These are phyloP conservation scores for Fusarium xyrophilum DNA, from an alignment of 2,329 filamentous ascomycete genomes.

Conservation along the genomic window DNA sequence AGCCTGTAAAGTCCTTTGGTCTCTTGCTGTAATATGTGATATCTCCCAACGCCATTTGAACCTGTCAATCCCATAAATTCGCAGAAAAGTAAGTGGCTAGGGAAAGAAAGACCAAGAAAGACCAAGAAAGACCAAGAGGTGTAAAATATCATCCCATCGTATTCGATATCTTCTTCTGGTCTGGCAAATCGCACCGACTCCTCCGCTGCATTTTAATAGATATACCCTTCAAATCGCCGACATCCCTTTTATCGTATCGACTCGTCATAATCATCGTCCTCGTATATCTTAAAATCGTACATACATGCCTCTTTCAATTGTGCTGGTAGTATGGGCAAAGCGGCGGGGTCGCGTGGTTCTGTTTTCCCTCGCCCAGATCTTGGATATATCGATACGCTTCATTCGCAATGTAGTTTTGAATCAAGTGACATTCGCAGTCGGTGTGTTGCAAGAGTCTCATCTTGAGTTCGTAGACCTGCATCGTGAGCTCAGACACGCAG, in stretches of 20 bases:
- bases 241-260: neutral
- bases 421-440: constrained; percentile 34
- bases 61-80: rapidly evolving
- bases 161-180: neutral
- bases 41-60: neutral
- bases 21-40: rapidly evolving
- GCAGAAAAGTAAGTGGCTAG: rapidly evolving
- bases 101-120: no score
- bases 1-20: neutral
- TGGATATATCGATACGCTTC: constrained; percentile 30
- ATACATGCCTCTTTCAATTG: neutral
- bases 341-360: neutral
- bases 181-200: neutral
- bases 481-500: constrained; percentile 23
- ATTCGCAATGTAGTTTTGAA: constrained; percentile 33
- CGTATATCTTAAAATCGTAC: neutral
- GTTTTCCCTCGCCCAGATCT: neutral
- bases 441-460: constrained; percentile 36
- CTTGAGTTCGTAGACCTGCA: constrained; percentile 35
- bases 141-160: neutral
- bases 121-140: neutral
- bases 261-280: neutral
- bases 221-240: no score
- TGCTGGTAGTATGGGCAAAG: neutral
- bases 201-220: neutral